Percentiles rank a stretch among this genome's conserved stretches.
phyloP scores from a whole-genome alignment of 495 filamentous ascomycete genomes.

The Cercophora samala region DNA sequence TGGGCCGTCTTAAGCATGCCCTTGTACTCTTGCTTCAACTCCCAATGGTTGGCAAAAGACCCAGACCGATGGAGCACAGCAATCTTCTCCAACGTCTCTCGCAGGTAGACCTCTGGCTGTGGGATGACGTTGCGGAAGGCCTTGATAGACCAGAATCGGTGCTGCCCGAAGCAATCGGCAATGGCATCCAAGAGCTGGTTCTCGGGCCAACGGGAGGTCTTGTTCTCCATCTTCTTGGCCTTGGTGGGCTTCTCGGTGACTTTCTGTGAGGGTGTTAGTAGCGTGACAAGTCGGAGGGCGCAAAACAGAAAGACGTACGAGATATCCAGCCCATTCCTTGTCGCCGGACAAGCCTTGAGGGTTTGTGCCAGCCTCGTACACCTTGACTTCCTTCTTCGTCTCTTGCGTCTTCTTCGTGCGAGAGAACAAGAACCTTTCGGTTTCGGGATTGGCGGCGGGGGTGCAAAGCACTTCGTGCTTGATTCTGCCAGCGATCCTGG shows the following conservation, averaged over 20 bases:
- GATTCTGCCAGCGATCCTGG: constrained; percentile 67
- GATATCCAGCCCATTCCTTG: constrained; percentile 52
- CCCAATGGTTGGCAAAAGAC: constrained; percentile 78
- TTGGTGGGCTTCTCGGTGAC: constrained; percentile 45
- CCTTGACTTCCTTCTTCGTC: constrained; percentile 55
- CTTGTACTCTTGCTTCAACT: constrained; percentile 69
- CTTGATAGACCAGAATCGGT: constrained; percentile 87
- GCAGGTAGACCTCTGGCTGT: constrained; percentile 90
- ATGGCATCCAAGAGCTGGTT: constrained; percentile 82
- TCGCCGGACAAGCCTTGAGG: constrained; percentile 42
- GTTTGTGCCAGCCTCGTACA: constrained; percentile 28
- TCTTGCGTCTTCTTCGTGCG: constrained; percentile 61
- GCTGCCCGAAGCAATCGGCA: constrained; percentile 74
- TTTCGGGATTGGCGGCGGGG: constrained; percentile 71
- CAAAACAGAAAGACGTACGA: constrained; percentile 46
- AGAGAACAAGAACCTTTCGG: constrained; percentile 56
- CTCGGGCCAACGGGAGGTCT: constrained; percentile 79
- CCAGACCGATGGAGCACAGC: constrained; percentile 77
- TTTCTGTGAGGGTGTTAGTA: constrained; percentile 36
- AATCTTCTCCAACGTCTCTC: constrained; percentile 76
- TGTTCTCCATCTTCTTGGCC: constrained; percentile 64
- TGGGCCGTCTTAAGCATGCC: constrained; percentile 53
- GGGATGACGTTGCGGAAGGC: constrained; percentile 64
- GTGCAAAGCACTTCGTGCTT: constrained; percentile 74
- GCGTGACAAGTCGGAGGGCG: not conserved